Conservation (phyloP, 2,329 filamentous ascomycete genomes). For the Aspergillus neotritici region DNA sequence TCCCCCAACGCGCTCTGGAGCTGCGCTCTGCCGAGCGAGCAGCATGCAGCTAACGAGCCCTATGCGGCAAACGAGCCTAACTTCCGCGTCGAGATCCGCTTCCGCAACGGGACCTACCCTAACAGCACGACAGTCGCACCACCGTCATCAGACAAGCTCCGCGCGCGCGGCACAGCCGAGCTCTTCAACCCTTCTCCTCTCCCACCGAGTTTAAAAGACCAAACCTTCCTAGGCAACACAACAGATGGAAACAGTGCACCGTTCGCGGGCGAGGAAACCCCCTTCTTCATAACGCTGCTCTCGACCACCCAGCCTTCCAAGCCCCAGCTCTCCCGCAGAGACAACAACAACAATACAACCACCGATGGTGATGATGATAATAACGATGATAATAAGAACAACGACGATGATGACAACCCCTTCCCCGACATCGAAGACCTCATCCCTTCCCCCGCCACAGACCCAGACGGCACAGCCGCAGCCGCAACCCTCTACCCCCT, state of each 20-base stretch:
- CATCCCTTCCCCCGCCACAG: slow-evolving; percentile 60
- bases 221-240: slow-evolving; percentile 76
- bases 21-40: slow-evolving; percentile 74
- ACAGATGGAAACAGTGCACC: slow-evolving; percentile 67
- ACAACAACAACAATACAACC: not conserved
- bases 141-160: slow-evolving; percentile 26
- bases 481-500: slow-evolving; percentile 67
- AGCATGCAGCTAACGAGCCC: slow-evolving; percentile 59
- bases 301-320: slow-evolving; percentile 38
- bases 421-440: slow-evolving; percentile 46
- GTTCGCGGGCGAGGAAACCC: slow-evolving; percentile 79
- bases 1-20: slow-evolving; percentile 73
- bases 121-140: slow-evolving; percentile 57
- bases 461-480: slow-evolving; percentile 65
- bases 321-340: slow-evolving; percentile 33
- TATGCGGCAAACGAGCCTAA: slow-evolving; percentile 66
- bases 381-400: too few species aligned
- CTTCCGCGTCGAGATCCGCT: slow-evolving; percentile 70
- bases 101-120: slow-evolving; percentile 50
- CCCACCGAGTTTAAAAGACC: slow-evolving; percentile 58
- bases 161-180: slow-evolving; percentile 25
- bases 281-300: slow-evolving; percentile 78
- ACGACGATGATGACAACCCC: slow-evolving; percentile 6
- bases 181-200: slow-evolving; percentile 42
- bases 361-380: too few species aligned